Evolutionary conservation across 1,284 basidiomycete species (phyloP), one percentile per base, ranked within the genome.

Genomic region (Inonotus hispidus): DNA sequence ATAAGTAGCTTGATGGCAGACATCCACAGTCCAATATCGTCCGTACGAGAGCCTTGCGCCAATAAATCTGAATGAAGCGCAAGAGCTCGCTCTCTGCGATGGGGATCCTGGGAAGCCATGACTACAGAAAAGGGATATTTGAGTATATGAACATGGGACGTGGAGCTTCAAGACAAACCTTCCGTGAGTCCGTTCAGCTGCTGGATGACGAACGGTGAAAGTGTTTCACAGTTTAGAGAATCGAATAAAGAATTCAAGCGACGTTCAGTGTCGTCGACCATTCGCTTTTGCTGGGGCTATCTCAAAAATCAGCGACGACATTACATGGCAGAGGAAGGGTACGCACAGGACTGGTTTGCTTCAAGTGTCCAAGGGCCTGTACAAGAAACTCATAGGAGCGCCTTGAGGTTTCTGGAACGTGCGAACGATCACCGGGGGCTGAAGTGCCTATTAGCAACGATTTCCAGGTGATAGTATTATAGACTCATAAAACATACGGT

Each of bases 401-500:
- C 66, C 78, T 75, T 45, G 84, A 80, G 41, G 79, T 75, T 8
- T 88, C 85, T 3, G 95, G 88, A 62, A 98, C 96, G 74, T 98
- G 96, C 32, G 83, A 86, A 38, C 95, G 83, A 72, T 98, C 95
- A 61, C 95, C 95, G 46, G 87, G 80, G 35, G 95, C 93, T 95
- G 69, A 8, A 61, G 61, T 66, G 16, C 56, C 53, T 61, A 59
- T 38, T 45, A 37, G 10, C 61, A 64, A 63, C 4, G 21, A 49
- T 23, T 2, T 23, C 21, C 21, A 52, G 50, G 11, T 5, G 23
- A 35, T 47, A 25, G n/a, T n/a, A n/a, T n/a, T n/a, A 38, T 52
- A 35, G 39, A 21, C 47, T 54, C 7, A 57, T 55, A 41, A 27
- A 10, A 88, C 90, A 74, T 68, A 93, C 93, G 93, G 75, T 95